Percentiles rank a stretch among this genome's conserved stretches.
Conservation (phyloP, 2,329 filamentous ascomycete species). For the Aureobasidium sp. region DNA sequence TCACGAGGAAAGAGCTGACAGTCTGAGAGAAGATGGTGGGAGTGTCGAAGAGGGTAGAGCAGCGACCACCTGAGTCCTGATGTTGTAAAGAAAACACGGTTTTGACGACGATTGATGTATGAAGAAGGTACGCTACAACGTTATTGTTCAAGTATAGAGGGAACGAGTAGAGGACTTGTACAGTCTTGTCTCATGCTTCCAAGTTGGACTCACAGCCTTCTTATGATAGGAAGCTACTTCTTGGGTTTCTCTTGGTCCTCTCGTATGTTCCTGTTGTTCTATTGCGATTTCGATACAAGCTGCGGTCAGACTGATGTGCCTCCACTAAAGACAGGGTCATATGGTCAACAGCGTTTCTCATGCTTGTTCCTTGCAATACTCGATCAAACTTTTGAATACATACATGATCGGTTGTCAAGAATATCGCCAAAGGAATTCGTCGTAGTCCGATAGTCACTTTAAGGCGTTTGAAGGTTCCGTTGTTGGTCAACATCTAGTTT, state of each 20-base stretch:
- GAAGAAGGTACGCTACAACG: background rate
- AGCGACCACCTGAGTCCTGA: background rate
- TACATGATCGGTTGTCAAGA: background rate
- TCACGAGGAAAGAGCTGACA: constrained; percentile 44
- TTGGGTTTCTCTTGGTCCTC: background rate
- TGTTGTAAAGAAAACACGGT: background rate
- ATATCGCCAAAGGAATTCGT: background rate
- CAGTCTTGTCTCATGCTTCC: background rate
- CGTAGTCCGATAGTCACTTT: no score
- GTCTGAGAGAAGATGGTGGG: background rate
- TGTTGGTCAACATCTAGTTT: no score
- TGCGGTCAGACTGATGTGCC: no score
- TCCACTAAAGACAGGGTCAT: background rate
- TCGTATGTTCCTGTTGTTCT: background rate
- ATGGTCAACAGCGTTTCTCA: background rate
- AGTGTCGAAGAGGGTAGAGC: background rate
- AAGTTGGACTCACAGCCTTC: background rate
- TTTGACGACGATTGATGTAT: background rate
- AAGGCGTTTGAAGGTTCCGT: no score
- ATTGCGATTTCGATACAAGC: no score
- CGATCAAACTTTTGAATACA: background rate
- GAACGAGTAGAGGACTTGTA: background rate
- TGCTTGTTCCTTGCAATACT: background rate
- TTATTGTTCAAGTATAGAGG: background rate
- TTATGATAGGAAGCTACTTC: background rate